A percentile compares a stretch with the other conserved stretches of the same genome.
Conservation (phyloP, 1,284 basidiomycete genomes). For the Moniliella sp. region DNA sequence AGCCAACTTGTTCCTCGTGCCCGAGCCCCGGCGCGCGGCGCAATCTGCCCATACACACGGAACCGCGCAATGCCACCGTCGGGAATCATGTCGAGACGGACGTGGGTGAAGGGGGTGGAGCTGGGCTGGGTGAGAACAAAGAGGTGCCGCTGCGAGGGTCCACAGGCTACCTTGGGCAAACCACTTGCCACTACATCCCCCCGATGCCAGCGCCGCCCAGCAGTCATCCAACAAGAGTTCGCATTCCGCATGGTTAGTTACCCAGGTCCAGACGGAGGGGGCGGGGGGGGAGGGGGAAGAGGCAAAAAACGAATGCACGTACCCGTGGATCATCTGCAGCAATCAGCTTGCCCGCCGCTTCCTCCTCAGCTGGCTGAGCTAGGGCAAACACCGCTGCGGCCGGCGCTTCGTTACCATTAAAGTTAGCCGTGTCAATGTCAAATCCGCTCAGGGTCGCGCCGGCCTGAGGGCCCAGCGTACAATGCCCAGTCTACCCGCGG, state of each 20-base stretch:
- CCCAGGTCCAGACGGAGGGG: too few relatives aligned
- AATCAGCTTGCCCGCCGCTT: constrained; percentile 9
- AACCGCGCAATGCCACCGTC: constrained; percentile 54
- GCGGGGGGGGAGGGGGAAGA: too few relatives aligned
- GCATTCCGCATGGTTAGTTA: constrained; percentile 5
- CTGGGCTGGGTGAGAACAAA: constrained; percentile 46
- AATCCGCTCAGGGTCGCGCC: constrained; percentile 55
- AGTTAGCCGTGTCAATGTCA: constrained; percentile 85
- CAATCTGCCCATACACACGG: constrained; percentile 29
- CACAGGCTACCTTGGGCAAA: constrained; percentile 33
- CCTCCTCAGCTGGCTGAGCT: constrained; percentile 6
- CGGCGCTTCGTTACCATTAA: constrained; percentile 66
- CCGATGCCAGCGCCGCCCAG: neutral
- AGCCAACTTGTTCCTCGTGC: constrained; percentile 31
- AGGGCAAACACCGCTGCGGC: constrained; percentile 16
- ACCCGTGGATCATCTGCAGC: too few relatives aligned
- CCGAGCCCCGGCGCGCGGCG: constrained; percentile 19
- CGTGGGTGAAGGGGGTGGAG: constrained; percentile 44
- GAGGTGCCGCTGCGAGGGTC: constrained; percentile 63
- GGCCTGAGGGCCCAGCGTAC: constrained; percentile 57
- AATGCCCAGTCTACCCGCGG: constrained; percentile 65
- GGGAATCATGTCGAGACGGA: constrained; percentile 84
- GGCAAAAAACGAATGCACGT: too few relatives aligned
- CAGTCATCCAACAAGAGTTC: constrained; percentile 4
- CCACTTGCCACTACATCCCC: constrained; percentile 12